Conservation (phyloP, 164 flowering plant species). For the Stephania yunnanensis region DNA sequence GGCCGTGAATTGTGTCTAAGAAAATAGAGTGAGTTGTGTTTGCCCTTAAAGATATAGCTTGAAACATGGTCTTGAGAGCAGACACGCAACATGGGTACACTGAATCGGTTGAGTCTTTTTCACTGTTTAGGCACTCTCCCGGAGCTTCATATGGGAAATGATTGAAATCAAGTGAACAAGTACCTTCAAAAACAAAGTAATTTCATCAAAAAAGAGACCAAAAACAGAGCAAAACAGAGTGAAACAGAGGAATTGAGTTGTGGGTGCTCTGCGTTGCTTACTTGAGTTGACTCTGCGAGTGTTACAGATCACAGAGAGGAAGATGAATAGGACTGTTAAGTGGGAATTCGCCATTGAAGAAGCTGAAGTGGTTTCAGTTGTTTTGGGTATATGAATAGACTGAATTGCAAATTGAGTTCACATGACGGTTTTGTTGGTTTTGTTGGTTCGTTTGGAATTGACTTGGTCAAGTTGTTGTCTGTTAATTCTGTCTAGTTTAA, state of each 20-base stretch:
- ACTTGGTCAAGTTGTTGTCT: too few relatives aligned
- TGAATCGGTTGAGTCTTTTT: not conserved
- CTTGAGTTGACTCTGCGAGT: not conserved
- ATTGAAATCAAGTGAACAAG: conserved; percentile 19
- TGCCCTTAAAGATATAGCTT: conserved; percentile 16
- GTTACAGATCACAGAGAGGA: not conserved
- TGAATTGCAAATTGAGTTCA: not conserved
- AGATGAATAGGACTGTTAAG: conserved; percentile 2
- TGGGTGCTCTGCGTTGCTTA: not conserved
- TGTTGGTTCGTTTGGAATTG: too few relatives aligned
- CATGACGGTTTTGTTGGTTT: too few relatives aligned
- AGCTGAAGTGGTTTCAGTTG: not conserved
- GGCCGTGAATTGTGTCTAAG: conserved; percentile 16
- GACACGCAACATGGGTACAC: conserved; percentile 11
- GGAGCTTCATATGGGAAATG: conserved; percentile 18
- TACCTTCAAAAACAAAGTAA: conserved; percentile 3
- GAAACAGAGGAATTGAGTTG: not conserved
- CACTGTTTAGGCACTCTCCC: conserved; percentile 11
- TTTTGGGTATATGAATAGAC: not conserved
- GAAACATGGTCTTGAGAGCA: conserved; percentile 15
- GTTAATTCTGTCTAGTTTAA: too few relatives aligned
- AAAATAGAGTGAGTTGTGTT: conserved; percentile 16
- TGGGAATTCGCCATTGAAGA: conserved; percentile 10
- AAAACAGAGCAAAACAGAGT: not conserved
- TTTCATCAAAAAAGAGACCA: not conserved